Evolutionary conservation across 129 eudicot species (phyloP), one percentile per base, ranked within the genome.

Genomic region (Pittosporum tobira): DNA sequence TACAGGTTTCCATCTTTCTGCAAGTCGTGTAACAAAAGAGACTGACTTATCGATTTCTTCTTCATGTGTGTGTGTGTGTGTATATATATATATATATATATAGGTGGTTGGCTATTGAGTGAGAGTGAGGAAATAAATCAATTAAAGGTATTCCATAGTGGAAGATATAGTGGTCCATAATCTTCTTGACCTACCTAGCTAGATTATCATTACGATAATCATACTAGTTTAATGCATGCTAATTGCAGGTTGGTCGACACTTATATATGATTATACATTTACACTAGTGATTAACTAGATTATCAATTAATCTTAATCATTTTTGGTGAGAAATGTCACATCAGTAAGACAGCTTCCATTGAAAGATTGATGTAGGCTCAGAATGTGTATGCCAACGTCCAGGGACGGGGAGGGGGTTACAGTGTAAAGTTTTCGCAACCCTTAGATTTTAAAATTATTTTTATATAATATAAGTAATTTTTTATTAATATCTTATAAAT

Each of bases 121-220:
- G 3, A 12, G 14, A 25, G 25, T 18, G 28, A 5, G 12, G 11
- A 4, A 45, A 62, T 23, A 14, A 30, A 57, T 11, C 30, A 57
- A 21, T 57, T 24, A 28, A 7, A 45, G 40, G 7, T 34, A 26
- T 18, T 21, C 30, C 22, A 31, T 26, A 49, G 61, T 48, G 51
- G 52, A 43, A 48, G 34, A 25, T 48, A 36, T 48, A 36, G 73
- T 6, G 73, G 73, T 59, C 61, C 57, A 31, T 5, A 68, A 48
- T 67, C 2, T 30, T 48, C 20, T 58, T n/a, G n/a, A n/a, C n/a
- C 40, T 19, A 29, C 67, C 67, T 48, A 62, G 30, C 12, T 20
- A 3, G 29, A 14, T 29, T 42, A 14, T 44, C 27, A 52, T 22
- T 4, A 3, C 1, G 50, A 40, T 38, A 42, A 61, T 44, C 36